These are phyloP conservation scores for Exophiala sideris DNA, from an alignment of 2,329 filamentous ascomycete species.

Conservation along the genomic window DNA sequence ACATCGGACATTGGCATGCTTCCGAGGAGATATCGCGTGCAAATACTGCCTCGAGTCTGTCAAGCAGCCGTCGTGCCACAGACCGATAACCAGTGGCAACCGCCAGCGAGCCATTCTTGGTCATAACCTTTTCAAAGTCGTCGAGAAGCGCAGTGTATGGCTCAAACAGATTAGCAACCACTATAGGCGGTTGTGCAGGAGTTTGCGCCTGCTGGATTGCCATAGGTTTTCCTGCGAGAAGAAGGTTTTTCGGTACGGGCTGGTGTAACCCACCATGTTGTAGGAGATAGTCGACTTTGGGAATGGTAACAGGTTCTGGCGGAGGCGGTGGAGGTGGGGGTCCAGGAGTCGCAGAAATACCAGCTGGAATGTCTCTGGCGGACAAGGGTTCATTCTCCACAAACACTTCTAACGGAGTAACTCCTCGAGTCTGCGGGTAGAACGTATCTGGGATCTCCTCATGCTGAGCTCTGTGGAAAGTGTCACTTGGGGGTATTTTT, in stretches of 20 bases:
- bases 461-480: background rate
- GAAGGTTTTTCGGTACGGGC: conserved; percentile 68
- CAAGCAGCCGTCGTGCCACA: conserved; percentile 82
- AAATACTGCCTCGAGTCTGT: conserved; percentile 91
- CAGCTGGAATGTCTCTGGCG: conserved; percentile 30
- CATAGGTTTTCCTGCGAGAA: conserved; percentile 49
- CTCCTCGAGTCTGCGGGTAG: conserved; percentile 22
- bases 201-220: conserved; percentile 46
- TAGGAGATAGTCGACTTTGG: conserved; percentile 86
- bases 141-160: conserved; percentile 80
- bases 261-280: conserved; percentile 79
- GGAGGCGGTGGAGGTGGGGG: conserved; percentile 75
- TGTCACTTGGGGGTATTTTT: conserved; percentile 16
- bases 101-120: conserved; percentile 81
- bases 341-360: conserved; percentile 43
- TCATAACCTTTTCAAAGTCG: conserved; percentile 77
- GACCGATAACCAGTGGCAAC: conserved; percentile 94
- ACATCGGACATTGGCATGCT: conserved; percentile 83
- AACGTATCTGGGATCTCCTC: conserved; percentile 3
- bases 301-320: conserved; percentile 63
- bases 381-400: conserved; percentile 31
- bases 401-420: conserved; percentile 37
- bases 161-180: conserved; percentile 72
- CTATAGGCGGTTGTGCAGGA: conserved; percentile 62
- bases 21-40: conserved; percentile 84